phyloP scores from a whole-genome alignment of 139 green algal genomes.

The Monoraphidium neglectum region DNA sequence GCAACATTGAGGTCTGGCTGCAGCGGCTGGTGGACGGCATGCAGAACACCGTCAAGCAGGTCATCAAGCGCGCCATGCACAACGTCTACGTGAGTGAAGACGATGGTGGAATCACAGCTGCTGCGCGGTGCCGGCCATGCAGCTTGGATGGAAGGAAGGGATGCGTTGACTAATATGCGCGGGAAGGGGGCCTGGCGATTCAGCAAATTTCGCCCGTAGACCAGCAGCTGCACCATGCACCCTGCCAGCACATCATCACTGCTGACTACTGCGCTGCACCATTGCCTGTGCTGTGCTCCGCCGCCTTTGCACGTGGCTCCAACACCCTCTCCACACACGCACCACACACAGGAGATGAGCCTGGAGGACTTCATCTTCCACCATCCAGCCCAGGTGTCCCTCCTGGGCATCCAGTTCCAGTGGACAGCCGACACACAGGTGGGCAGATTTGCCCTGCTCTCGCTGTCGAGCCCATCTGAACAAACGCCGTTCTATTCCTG shows the following conservation, averaged over 20 bases:
- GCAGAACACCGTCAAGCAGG: conserved; percentile 84
- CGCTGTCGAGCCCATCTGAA: no score
- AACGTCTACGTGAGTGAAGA: conserved; percentile 65
- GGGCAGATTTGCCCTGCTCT: not conserved
- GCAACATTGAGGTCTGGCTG: conserved; percentile 97
- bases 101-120: not conserved
- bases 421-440: conserved; percentile 94
- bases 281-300: no score
- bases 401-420: conserved; percentile 95
- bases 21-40: conserved; percentile 94
- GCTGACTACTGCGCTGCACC: no score
- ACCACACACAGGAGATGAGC: conserved; percentile 62
- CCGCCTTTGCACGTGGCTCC: no score
- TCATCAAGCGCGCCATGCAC: conserved; percentile 76
- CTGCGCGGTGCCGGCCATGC: not conserved
- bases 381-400: conserved; percentile 78
- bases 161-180: not conserved
- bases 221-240: no score
- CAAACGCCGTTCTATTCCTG: no score
- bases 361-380: conserved; percentile 90
- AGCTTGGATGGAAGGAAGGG: not conserved
- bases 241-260: no score
- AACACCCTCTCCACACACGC: not conserved
- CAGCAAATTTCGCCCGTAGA: no score
- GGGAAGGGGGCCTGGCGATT: no score